Base-by-base conservation (phyloP, 805 yeast genomes). In the Hermanozyma aechmeae region DNA sequence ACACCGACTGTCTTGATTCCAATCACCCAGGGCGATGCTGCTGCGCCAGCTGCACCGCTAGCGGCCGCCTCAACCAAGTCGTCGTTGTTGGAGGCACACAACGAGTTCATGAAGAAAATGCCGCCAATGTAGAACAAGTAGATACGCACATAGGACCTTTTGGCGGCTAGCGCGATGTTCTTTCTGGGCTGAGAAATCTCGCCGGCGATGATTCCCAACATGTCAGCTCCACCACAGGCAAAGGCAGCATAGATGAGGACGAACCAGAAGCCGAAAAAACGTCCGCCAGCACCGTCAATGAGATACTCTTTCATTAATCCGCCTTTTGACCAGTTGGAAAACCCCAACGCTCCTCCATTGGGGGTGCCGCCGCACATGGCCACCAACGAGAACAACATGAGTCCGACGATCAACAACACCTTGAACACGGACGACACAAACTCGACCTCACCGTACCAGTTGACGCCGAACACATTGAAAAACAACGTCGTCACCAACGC, bases 231-330 rank as follows among this genome's bases (percentile, higher is more conserved):
- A 37, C 76, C 71, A 46, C 75, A 76, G 3, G 81, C 72, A 41
- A 75, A 77, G 11, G 76, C 83, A 23, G 79, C 73, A 43, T 72
- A 74, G 39, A 76, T 69, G 28, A 77, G 58, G 30, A 71, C 75
- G 11, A 74, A 69, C 73, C 78, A 73, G 31, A 76, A 62, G 11
- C 79, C 83, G 18, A 73, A 53, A 50, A 79, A 76, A 36, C 65
- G 66, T 26, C 84, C 86, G 16, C 79, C 65, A 32, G 55, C 50
- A 15, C 84, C 84, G 4, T 16, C 6, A 4, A 42, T 50, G 17
- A 42, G 15, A 46, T 23, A 23, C 16, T 6, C 14, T 10, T 23
- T 23, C 15, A 23, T 8, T 9, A 23, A 12, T 14, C 13, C 25
- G 10, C 14, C 25, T 5, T 9, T 4, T 4, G 5, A 5, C 25